A percentile compares a stretch with the other conserved stretches of the same genome.
Conservation (phyloP, 208 protist species). For the Trypanosoma vivax region DNA sequence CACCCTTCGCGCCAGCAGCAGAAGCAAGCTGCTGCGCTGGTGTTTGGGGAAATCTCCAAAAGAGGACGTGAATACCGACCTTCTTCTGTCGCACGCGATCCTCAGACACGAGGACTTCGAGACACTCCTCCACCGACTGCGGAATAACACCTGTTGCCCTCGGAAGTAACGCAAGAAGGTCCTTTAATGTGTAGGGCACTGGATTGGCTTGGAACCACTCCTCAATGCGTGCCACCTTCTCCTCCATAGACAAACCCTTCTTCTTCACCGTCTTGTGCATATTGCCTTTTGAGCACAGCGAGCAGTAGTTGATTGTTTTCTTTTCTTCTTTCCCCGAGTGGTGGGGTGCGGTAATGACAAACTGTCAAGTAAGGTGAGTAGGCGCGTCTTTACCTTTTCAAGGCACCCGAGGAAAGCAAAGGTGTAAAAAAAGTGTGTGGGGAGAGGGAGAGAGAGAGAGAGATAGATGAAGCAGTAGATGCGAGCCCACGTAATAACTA, state of each 20-base stretch:
- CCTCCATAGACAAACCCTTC: conserved; percentile 81
- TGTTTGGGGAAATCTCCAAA: conserved; percentile 72
- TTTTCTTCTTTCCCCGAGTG: no score
- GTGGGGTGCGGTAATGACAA: no score
- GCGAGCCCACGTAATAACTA: no score
- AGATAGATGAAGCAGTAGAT: no score
- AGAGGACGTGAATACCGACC: conserved; percentile 69
- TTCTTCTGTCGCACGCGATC: conserved; percentile 55
- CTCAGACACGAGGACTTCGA: conserved; percentile 73
- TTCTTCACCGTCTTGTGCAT: conserved; percentile 33
- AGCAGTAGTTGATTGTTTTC: not conserved
- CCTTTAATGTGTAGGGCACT: conserved; percentile 75
- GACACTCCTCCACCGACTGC: conserved; percentile 76
- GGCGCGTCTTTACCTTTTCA: no score
- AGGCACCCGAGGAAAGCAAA: no score
- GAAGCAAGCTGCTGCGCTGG: conserved; percentile 18
- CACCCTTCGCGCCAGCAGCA: not conserved
- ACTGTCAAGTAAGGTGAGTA: no score
- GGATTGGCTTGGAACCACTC: conserved; percentile 53
- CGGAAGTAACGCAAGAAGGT: conserved; percentile 49
- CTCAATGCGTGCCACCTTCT: conserved; percentile 63
- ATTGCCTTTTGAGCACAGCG: not conserved
- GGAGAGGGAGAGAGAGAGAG: no score
- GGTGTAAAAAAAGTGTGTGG: no score
- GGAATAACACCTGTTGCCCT: conserved; percentile 72